These are phyloP conservation scores for Porogramme epimiltina DNA, from an alignment of 1,284 basidiomycete genomes.

Conservation along the genomic window DNA sequence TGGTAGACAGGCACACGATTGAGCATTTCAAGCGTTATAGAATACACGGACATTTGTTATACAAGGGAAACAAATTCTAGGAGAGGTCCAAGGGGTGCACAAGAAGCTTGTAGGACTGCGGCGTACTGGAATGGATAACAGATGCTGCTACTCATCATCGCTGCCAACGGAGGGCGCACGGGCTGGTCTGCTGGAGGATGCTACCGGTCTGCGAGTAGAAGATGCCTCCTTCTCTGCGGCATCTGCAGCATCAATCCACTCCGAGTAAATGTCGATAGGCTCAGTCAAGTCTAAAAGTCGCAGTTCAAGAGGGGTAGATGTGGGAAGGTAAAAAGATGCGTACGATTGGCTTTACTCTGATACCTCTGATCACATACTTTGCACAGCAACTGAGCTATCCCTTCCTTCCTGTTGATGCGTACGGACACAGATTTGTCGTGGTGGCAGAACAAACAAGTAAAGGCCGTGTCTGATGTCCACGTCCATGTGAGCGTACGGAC, in stretches of 20 bases:
- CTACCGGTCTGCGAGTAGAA: slow-evolving; percentile 50
- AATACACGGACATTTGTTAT: slow-evolving; percentile 18
- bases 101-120: slow-evolving; percentile 2
- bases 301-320: slow-evolving; percentile 17
- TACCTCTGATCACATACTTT: slow-evolving; percentile 82
- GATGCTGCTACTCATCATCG: slow-evolving; percentile 40
- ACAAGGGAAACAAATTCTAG: slow-evolving; percentile 14
- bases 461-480: slow-evolving; percentile 70
- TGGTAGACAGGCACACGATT: background rate
- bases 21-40: slow-evolving; percentile 9
- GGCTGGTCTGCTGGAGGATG: slow-evolving; percentile 57
- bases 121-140: background rate
- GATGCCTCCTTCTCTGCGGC: slow-evolving; percentile 68
- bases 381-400: slow-evolving; percentile 75
- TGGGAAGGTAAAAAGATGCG: slow-evolving; percentile 35
- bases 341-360: slow-evolving; percentile 84
- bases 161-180: slow-evolving; percentile 38
- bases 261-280: slow-evolving; percentile 88
- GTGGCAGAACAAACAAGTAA: slow-evolving; percentile 89
- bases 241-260: slow-evolving; percentile 92
- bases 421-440: slow-evolving; percentile 90
- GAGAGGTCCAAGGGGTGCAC: slow-evolving; percentile 5
- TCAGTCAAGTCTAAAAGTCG: slow-evolving; percentile 71
- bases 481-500: no score
- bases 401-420: slow-evolving; percentile 83